Conservation (phyloP, 352 stramenopile genomes). For the Lagenidium giganteum region DNA sequence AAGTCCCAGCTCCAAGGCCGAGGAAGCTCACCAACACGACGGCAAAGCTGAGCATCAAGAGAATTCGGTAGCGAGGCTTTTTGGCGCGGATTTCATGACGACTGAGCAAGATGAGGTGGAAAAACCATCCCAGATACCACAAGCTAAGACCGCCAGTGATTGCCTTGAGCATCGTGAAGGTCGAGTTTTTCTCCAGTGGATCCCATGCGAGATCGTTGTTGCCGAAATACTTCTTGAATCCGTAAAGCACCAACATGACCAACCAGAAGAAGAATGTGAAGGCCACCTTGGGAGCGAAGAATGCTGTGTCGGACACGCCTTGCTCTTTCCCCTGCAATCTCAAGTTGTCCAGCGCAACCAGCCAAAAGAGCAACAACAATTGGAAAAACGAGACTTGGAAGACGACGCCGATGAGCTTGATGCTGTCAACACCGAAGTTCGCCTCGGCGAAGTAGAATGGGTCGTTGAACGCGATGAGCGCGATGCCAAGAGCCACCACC, state of each 20-base stretch:
- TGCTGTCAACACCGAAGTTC: slow-evolving; percentile 28
- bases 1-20: slow-evolving; percentile 23
- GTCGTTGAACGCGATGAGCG: slow-evolving; percentile 40
- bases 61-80: slow-evolving; percentile 31
- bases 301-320: slow-evolving; percentile 32
- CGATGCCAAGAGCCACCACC: slow-evolving; percentile 26
- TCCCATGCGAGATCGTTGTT: slow-evolving; percentile 37
- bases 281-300: slow-evolving; percentile 31
- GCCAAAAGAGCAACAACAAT: slow-evolving; percentile 37
- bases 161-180: slow-evolving; percentile 22
- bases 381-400: slow-evolving; percentile 47
- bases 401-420: slow-evolving; percentile 31
- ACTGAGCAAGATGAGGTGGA: slow-evolving; percentile 22
- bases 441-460: slow-evolving; percentile 39
- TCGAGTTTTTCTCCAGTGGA: slow-evolving; percentile 22
- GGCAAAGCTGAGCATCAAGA: slow-evolving; percentile 26
- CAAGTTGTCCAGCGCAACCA: slow-evolving; percentile 37
- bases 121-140: slow-evolving; percentile 33
- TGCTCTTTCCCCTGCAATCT: slow-evolving; percentile 32
- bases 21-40: slow-evolving; percentile 32
- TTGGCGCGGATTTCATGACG: slow-evolving; percentile 27
- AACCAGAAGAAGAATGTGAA: slow-evolving; percentile 38
- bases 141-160: slow-evolving; percentile 29
- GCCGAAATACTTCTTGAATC: slow-evolving; percentile 42
- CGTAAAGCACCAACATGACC: slow-evolving; percentile 35